A percentile compares a stretch with the other conserved stretches of the same genome.
Conservation (phyloP, 345 rosid genomes). For the thale cress (Arabidopsis thaliana) region DNA sequence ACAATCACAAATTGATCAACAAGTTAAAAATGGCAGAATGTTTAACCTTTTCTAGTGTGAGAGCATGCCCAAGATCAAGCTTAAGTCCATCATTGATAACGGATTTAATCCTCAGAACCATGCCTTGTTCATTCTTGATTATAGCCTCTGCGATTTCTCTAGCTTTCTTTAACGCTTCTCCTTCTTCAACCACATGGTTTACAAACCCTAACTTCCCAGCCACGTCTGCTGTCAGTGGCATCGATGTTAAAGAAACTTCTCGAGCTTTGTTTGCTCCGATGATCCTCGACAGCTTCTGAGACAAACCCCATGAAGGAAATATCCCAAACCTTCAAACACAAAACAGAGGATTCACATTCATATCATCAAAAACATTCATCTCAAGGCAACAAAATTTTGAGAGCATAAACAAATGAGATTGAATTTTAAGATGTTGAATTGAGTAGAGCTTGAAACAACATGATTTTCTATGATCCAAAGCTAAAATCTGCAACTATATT, state of each 20-base stretch:
- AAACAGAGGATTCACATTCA: neutral
- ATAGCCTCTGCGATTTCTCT: constrained; percentile 70
- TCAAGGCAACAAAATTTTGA: neutral
- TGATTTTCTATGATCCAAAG: neutral
- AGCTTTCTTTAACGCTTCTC: constrained; percentile 67
- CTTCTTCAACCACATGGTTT: constrained; percentile 79
- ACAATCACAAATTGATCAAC: neutral
- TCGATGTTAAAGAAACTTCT: constrained; percentile 70
- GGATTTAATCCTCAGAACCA: constrained; percentile 78
- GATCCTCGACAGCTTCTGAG: constrained; percentile 85
- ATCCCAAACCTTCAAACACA: constrained; percentile 71
- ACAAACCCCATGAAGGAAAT: constrained; percentile 97
- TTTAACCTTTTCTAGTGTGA: constrained; percentile 81
- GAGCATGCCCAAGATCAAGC: constrained; percentile 76
- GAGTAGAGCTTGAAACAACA: neutral
- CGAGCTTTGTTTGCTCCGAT: constrained; percentile 85
- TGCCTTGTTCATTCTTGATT: constrained; percentile 66
- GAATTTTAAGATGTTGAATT: neutral
- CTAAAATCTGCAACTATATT: neutral
- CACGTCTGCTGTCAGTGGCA: constrained; percentile 76
- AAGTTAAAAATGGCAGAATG: neutral
- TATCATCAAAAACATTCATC: constrained; percentile 1
- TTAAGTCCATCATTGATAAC: constrained; percentile 81
- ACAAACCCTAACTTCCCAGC: constrained; percentile 89
- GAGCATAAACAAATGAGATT: too few species aligned